Base-by-base conservation (phyloP, 2,329 filamentous ascomycete species). In the Phaeophleospora eucalypticola region DNA sequence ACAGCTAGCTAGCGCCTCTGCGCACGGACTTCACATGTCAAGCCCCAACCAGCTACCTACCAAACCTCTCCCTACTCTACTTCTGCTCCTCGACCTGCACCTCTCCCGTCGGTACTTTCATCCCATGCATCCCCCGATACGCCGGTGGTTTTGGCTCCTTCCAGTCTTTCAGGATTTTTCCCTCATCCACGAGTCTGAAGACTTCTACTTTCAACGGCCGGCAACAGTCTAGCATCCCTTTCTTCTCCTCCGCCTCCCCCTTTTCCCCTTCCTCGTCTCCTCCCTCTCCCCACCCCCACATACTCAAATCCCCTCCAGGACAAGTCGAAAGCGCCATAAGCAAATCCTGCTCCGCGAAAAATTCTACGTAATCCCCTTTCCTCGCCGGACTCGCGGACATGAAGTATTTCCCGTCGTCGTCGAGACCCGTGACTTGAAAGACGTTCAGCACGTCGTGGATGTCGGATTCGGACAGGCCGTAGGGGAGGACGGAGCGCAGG, bases 381-480 rank as follows among this genome's bases (percentile, higher is more conserved):
- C 69, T 64, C 0, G 80, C 80, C 0, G 80, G 80, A 47, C 75
- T 79, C 0, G 80, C 76, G 47, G 75, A 81, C 76, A 94, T 94
- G 51, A 87, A 90, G 56, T 90, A 91, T 43, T 81, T 77, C 0
- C 86, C 87, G 49, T 83, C 61, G 43, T 78, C 73, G 58, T 93
- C 84, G 38, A 93, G 64, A 0, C 87, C 87, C 0, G 88, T 93
- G 4, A 90, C 86, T 65, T 94, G 88, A 63, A 94, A 93, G 2
- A 94, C 74, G 60, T 94, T 94, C 44, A 94, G 75, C 0, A 94
- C 87, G 64, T 94, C 87, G 60, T 94, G 88, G 1, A 93, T 81
- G 61, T 93, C 87, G 21, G 73, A 72, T 67, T 93, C 88, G 4
- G 73, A 76, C 35, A 93, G 65, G 0, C 86, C 86, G 51, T 75